Evolutionary conservation across 139 green algal genomes (phyloP).

Genomic region (Coelastrella sp.): DNA sequence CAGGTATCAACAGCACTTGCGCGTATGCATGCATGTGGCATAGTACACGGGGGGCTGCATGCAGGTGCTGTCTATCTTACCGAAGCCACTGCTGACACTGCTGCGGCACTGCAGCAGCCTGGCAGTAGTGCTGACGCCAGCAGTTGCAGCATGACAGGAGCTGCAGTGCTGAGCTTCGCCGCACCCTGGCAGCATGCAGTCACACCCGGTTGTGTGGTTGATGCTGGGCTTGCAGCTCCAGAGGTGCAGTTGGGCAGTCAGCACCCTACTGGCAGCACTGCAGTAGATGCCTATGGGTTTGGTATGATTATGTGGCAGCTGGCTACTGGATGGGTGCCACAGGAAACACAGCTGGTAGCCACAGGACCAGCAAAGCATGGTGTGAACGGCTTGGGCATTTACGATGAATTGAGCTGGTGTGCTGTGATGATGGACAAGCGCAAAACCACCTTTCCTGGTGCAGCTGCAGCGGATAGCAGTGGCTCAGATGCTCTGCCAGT

Average conservation of each 20-base stretch:
- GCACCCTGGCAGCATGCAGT: conserved; percentile 11
- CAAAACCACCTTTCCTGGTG: conserved; percentile 1
- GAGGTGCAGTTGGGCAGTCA: background rate
- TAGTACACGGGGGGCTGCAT: background rate
- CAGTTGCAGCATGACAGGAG: no score
- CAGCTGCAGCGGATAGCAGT: background rate
- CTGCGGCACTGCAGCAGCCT: no score
- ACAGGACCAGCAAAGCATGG: background rate
- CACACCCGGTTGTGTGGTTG: background rate
- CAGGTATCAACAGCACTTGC: background rate
- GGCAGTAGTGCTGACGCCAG: no score
- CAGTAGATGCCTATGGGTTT: conserved; percentile 12
- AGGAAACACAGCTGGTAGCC: background rate
- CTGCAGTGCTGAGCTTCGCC: background rate
- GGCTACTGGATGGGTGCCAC: background rate
- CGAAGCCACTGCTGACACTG: no score
- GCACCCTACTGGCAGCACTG: background rate
- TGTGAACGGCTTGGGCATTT: background rate
- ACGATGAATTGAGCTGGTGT: conserved; percentile 5
- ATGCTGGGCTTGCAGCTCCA: background rate
- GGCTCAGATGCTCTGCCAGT: background rate
- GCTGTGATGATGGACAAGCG: background rate
- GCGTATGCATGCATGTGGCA: background rate
- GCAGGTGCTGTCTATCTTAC: background rate
- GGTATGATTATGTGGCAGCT: conserved; percentile 26